phyloP scores from a whole-genome alignment of 2,329 filamentous ascomycete genomes.

The Fusarium dlaminii region DNA sequence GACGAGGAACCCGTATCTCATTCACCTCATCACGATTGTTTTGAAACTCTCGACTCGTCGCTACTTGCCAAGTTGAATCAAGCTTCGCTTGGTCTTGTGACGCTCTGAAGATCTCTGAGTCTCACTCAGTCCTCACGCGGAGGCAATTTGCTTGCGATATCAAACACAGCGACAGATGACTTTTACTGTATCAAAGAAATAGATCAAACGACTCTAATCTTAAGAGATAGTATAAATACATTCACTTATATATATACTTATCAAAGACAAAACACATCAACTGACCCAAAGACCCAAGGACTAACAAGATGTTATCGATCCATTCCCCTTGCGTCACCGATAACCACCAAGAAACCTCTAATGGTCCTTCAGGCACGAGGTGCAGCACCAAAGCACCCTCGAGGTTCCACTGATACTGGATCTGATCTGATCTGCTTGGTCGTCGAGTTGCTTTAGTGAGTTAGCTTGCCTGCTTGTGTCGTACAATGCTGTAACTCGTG shows the following conservation, averaged over 20 bases:
- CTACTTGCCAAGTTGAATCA: not conserved
- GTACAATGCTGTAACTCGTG: constrained; percentile 25
- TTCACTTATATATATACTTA: not conserved
- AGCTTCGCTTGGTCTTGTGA: constrained; percentile 25
- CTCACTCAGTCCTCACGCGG: constrained; percentile 12
- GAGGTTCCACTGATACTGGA: constrained; percentile 18
- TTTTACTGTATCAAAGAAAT: not conserved
- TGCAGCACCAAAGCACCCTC: constrained; percentile 1
- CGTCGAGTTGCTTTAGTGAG: constrained; percentile 17
- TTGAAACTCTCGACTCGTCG: constrained; percentile 5
- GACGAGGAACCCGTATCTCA: not conserved
- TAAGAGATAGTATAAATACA: not conserved
- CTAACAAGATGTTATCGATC: constrained; percentile 17
- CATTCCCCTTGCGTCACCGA: constrained; percentile 31
- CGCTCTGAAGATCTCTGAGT: constrained; percentile 2
- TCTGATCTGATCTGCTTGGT: not conserved
- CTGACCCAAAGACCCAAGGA: constrained; percentile 15
- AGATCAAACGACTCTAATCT: constrained; percentile 24
- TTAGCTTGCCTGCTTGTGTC: constrained; percentile 5
- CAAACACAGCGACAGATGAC: constrained; percentile 19
- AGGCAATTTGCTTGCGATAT: not conserved
- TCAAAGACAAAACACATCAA: constrained; percentile 17
- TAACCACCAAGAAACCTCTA: constrained; percentile 19
- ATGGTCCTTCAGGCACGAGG: constrained; percentile 14
- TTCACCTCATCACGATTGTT: not conserved